Conservation (phyloP, 2,329 filamentous ascomycete genomes). For the Ophioceras dolichostomum region DNA sequence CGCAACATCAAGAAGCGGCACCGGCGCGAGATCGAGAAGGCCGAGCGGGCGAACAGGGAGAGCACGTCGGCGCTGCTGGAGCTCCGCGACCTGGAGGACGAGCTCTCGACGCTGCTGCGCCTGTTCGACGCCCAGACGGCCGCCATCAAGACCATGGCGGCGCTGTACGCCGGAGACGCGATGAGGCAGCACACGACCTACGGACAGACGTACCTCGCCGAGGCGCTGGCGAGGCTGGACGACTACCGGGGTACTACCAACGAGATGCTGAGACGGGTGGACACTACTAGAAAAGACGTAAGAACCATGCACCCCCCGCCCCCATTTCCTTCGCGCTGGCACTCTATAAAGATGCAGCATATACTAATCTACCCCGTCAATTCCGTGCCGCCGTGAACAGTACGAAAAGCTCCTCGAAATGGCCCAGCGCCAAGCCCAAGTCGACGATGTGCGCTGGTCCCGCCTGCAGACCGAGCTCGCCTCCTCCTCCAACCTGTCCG, state of each 20-base stretch:
- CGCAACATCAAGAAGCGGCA: conserved; percentile 29
- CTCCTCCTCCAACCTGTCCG: conserved; percentile 46
- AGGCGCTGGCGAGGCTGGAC: conserved; percentile 37
- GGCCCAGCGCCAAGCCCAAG: conserved; percentile 54
- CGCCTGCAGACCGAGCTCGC: conserved; percentile 51
- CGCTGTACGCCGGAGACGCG: conserved; percentile 27
- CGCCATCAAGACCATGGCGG: conserved; percentile 34
- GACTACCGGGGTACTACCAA: conserved; percentile 41
- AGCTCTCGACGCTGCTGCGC: conserved; percentile 42
- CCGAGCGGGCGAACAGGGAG: conserved; percentile 46
- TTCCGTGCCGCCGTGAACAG: too few relatives aligned
- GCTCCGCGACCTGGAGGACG: conserved; percentile 52
- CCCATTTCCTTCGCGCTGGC: conserved; percentile 13
- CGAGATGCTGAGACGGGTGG: conserved; percentile 47
- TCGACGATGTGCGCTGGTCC: conserved; percentile 52
- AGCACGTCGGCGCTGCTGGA: conserved; percentile 52
- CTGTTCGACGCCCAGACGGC: conserved; percentile 45
- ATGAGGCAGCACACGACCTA: conserved; percentile 27
- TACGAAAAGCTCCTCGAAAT: conserved; percentile 56
- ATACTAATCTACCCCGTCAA: too few relatives aligned
- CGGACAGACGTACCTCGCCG: conserved; percentile 37
- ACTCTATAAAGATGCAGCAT: conserved; percentile 6
- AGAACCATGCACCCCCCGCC: conserved; percentile 16
- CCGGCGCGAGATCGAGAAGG: conserved; percentile 23
- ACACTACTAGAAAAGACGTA: conserved; percentile 43